These are phyloP conservation scores for Phytopythium cucurbitacearum DNA, from an alignment of 352 stramenopile species.

Conservation along the genomic window DNA sequence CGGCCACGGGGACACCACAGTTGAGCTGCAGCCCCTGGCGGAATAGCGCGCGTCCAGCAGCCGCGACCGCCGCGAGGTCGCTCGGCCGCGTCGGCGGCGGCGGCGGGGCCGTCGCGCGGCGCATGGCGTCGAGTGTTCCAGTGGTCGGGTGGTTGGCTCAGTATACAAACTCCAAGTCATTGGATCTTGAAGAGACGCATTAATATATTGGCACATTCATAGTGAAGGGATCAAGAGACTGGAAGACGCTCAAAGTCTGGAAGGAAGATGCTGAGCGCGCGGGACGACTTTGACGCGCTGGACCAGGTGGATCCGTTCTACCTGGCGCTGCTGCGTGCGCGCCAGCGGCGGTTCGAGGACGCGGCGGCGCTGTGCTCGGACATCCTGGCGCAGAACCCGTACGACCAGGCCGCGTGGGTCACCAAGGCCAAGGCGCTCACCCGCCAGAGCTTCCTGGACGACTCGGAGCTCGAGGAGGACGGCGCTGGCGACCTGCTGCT, in stretches of 20 bases:
- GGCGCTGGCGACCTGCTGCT: constrained; percentile 89
- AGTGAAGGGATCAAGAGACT: constrained; percentile 6
- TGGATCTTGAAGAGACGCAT: no score
- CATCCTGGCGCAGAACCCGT: constrained; percentile 81
- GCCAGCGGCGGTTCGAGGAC: constrained; percentile 75
- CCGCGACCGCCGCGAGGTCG: constrained; percentile 32
- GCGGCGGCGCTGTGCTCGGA: constrained; percentile 82
- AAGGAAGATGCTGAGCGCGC: constrained; percentile 6
- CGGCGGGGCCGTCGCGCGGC: background rate
- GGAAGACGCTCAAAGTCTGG: constrained; percentile 4
- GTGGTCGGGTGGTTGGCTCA: background rate
- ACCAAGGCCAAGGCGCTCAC: constrained; percentile 89
- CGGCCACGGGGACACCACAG: constrained; percentile 38
- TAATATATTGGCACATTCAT: no score
- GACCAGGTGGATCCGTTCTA: constrained; percentile 88
- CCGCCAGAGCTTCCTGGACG: constrained; percentile 88
- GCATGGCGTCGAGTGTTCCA: background rate
- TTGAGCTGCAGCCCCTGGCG: constrained; percentile 50
- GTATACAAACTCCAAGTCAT: constrained; percentile 1
- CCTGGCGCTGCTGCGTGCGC: constrained; percentile 71
- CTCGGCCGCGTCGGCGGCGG: background rate
- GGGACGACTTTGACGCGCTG: constrained; percentile 28
- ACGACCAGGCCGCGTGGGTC: constrained; percentile 89
- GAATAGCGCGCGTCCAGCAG: constrained; percentile 61
- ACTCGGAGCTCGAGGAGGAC: constrained; percentile 91